A percentile compares a stretch with the other conserved stretches of the same genome.
phyloP scores from a whole-genome alignment of 306 rosid species.

The Quercus aquifolioides region DNA sequence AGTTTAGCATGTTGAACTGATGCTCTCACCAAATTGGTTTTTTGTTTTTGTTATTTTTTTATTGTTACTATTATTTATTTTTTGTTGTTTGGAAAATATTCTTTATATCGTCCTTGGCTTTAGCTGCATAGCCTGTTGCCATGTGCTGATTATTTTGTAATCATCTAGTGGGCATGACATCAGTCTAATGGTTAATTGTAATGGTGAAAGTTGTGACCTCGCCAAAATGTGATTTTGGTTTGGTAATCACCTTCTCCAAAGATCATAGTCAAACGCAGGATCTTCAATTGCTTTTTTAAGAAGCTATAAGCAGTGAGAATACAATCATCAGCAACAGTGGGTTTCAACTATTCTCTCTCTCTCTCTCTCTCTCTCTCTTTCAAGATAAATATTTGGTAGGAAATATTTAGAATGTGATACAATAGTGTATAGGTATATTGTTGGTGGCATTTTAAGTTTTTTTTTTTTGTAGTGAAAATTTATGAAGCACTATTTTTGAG shows the following conservation, averaged over 20 bases:
- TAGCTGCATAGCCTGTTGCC: background rate
- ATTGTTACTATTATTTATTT: background rate
- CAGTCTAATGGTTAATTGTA: background rate
- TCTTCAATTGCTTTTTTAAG: background rate
- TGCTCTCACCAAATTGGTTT: background rate
- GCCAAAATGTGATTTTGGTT: background rate
- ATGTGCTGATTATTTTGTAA: background rate
- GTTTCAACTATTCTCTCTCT: background rate
- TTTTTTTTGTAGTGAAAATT: too few relatives aligned
- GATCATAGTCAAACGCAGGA: background rate
- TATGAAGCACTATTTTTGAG: background rate
- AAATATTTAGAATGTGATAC: too few relatives aligned
- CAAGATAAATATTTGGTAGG: too few relatives aligned
- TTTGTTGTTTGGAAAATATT: background rate
- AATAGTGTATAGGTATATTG: too few relatives aligned
- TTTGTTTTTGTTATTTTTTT: background rate
- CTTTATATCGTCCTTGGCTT: background rate
- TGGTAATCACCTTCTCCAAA: background rate
- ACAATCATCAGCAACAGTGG: background rate
- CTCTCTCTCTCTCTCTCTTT: background rate
- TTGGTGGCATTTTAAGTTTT: too few relatives aligned
- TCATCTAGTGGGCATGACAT: background rate
- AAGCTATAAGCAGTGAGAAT: background rate
- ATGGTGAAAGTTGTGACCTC: background rate
- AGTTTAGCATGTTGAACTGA: background rate